Evolutionary conservation across 2,329 filamentous ascomycete genomes (phyloP).

Genomic region (Colletotrichum sansevieriae): DNA sequence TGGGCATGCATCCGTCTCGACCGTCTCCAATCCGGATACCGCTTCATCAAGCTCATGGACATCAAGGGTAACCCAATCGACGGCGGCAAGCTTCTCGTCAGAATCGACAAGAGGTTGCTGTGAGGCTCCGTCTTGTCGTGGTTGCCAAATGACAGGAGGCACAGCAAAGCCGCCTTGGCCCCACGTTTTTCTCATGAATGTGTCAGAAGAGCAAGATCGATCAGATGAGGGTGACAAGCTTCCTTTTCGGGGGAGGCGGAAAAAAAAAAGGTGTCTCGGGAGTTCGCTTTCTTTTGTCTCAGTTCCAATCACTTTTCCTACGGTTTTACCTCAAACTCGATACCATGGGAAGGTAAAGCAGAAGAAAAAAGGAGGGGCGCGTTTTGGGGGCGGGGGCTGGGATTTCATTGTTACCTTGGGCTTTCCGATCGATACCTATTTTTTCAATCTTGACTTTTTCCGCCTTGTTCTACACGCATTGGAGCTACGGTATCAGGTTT

Average conservation of each 20-base stretch:
- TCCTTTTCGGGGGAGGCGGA: slow-evolving; percentile 14
- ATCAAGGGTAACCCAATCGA: slow-evolving; percentile 57
- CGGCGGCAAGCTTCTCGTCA: slow-evolving; percentile 65
- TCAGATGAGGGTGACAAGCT: slow-evolving; percentile 10
- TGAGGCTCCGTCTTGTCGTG: slow-evolving; percentile 30
- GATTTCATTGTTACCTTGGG: background rate
- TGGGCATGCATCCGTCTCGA: slow-evolving; percentile 73
- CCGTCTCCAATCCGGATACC: slow-evolving; percentile 67
- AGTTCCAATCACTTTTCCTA: background rate
- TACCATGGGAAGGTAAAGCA: slow-evolving; percentile 15
- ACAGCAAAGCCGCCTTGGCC: background rate
- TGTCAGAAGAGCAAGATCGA: background rate
- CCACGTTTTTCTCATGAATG: slow-evolving; percentile 4
- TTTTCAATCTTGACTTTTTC: background rate
- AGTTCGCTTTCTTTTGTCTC: background rate
- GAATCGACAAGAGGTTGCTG: slow-evolving; percentile 60
- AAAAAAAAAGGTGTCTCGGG: background rate
- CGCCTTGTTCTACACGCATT: background rate
- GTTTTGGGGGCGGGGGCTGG: background rate
- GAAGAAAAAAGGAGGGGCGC: slow-evolving; percentile 19
- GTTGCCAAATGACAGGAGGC: background rate
- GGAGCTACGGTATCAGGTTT: background rate
- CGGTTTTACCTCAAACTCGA: background rate
- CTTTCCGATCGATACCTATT: slow-evolving; percentile 17
- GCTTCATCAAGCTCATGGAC: slow-evolving; percentile 65